Base-by-base conservation (phyloP, 306 rosid species). In the Astragalus glycyphyllos region DNA sequence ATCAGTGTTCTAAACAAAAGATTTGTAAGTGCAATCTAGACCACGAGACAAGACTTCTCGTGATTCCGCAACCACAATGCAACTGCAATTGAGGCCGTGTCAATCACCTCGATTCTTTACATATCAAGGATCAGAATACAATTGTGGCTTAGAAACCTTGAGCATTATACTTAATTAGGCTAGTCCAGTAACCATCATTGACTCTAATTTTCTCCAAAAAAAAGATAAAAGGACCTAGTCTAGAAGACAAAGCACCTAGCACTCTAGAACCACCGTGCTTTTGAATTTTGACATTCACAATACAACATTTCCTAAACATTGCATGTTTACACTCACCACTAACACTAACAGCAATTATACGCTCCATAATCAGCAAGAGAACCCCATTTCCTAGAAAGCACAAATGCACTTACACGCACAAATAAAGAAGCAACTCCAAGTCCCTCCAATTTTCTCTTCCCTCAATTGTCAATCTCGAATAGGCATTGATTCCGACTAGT, bases 281-380 rank as follows among this genome's bases (percentile, higher is more conserved):
- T 71, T 65, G 45, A 81, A 64, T 44, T 65, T 71, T 65, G 45
- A 81, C 45, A 49, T 66, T 59, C 46, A 63, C 20, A 72, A 68
- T 8, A 49, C 46, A 73, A 23, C 1, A 17, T 35, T 59, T 17
- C 68, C 59, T 45, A 51, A 40, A 49, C 42, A n/a, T n/a, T n/a
- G n/a, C n/a, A n/a, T n/a, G n/a, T 23, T 7, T 73, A 29, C 47
- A 9, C 46, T 6, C 69, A 66, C 53, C 45, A 38, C 40, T 59
- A 58, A 65, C 14, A 55, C 16, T 50, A 77, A 49, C 68, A 44
- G 71, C 65, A 75, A 68, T 26, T 7, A 49, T 44, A 44, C 56
- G 3, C 68, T 73, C 38, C 51, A 68, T 8, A 35, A 51, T 9
- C 23, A 13, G 46, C 15, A 51, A 63, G 11, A 74, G 69, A 63